phyloP scores from a whole-genome alignment of 768 basidiomycete species.

The Mycena rosella region DNA sequence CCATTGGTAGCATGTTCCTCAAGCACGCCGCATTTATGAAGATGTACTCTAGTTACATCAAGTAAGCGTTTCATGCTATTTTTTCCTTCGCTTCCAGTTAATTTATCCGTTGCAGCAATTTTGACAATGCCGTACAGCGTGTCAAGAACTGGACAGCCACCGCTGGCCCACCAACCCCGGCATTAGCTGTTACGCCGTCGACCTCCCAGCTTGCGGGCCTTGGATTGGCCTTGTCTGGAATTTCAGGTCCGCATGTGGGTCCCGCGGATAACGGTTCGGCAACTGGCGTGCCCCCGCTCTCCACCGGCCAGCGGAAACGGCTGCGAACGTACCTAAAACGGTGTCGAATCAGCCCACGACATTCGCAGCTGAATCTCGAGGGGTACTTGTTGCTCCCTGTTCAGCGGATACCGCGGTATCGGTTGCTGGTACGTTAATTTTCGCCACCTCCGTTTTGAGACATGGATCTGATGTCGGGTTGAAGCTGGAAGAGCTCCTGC shows the following conservation, averaged over 20 bases:
- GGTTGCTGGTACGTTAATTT: slow-evolving; percentile 78
- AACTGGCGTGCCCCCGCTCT: slow-evolving; percentile 66
- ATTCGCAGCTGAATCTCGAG: slow-evolving; percentile 94
- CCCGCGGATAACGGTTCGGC: slow-evolving; percentile 53
- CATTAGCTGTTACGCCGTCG: slow-evolving; percentile 65
- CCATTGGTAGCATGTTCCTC: slow-evolving; percentile 90
- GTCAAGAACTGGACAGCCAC: slow-evolving; percentile 88
- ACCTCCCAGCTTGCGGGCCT: slow-evolving; percentile 73
- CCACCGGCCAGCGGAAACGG: slow-evolving; percentile 87
- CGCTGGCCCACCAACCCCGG: slow-evolving; percentile 58
- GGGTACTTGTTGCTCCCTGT: slow-evolving; percentile 95
- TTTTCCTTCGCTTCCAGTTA: slow-evolving; percentile 12
- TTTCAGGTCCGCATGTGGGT: slow-evolving; percentile 59
- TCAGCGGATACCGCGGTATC: slow-evolving; percentile 97
- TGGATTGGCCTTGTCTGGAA: slow-evolving; percentile 67
- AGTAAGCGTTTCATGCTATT: slow-evolving; percentile 64
- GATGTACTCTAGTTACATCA: slow-evolving; percentile 99
- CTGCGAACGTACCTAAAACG: slow-evolving; percentile 92
- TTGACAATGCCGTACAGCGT: slow-evolving; percentile 91
- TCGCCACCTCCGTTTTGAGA: not conserved
- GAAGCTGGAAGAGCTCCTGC: slow-evolving; percentile 87
- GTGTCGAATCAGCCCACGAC: slow-evolving; percentile 88
- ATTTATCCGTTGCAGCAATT: slow-evolving; percentile 71
- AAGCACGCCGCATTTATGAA: slow-evolving; percentile 98
- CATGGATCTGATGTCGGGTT: slow-evolving; percentile 29